phyloP scores from a whole-genome alignment of 352 stramenopile species.

The Globisporangium uncinulatum region DNA sequence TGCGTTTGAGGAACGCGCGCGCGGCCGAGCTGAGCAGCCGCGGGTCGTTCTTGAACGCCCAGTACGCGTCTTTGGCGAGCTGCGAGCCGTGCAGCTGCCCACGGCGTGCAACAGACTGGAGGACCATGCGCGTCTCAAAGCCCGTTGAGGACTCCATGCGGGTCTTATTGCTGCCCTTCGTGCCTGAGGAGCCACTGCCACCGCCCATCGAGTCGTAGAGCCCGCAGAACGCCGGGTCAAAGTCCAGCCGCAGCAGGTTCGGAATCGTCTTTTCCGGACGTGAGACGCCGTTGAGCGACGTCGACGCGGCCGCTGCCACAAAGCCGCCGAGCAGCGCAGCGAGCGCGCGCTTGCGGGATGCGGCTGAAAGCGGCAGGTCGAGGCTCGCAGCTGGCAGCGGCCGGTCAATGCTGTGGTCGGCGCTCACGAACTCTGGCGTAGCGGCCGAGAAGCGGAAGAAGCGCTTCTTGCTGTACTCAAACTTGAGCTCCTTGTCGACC shows the following conservation, averaged over 20 bases:
- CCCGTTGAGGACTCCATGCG: conserved; percentile 74
- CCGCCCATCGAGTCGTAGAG: conserved; percentile 38
- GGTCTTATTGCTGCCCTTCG: conserved; percentile 6
- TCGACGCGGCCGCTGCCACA: conserved; percentile 71
- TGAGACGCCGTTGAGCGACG: conserved; percentile 70
- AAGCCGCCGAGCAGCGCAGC: conserved; percentile 72
- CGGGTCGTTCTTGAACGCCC: conserved; percentile 79
- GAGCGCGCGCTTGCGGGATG: conserved; percentile 48
- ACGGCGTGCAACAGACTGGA: conserved; percentile 66
- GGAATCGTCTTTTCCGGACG: conserved; percentile 77
- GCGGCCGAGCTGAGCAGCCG: conserved; percentile 62
- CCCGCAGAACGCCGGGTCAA: conserved; percentile 74
- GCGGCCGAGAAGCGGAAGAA: conserved; percentile 79
- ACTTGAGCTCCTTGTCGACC: conserved; percentile 79
- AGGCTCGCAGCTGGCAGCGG: conserved; percentile 47
- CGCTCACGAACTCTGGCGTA: conserved; percentile 64
- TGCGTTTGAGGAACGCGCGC: conserved; percentile 70
- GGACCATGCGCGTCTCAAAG: conserved; percentile 69
- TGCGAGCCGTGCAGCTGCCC: conserved; percentile 66
- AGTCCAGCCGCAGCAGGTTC: conserved; percentile 64
- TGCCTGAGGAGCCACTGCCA: conserved; percentile 26
- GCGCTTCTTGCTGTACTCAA: conserved; percentile 77
- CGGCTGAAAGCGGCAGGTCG: conserved; percentile 58
- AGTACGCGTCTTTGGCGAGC: conserved; percentile 75
- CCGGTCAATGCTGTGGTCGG: conserved; percentile 15